These are phyloP conservation scores for Acephala macrosclerotiorum DNA, from an alignment of 2,329 filamentous ascomycete genomes.

Conservation along the genomic window DNA sequence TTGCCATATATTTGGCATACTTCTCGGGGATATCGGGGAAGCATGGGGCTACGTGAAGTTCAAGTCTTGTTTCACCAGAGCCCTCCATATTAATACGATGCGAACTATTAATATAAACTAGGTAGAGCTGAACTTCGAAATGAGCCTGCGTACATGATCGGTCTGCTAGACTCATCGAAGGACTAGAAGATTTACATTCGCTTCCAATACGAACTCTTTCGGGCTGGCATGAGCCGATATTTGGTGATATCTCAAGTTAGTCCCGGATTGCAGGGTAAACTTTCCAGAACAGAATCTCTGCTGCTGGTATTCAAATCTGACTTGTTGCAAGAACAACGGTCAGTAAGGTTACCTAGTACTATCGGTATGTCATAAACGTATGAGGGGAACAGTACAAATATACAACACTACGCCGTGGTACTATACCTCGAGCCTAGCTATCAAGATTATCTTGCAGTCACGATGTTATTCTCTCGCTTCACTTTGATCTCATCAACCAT, in stretches of 20 bases:
- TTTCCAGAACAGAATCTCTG: not conserved
- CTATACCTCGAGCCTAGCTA: not conserved
- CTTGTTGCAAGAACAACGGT: not conserved
- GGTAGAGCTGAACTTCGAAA: not conserved
- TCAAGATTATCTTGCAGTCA: not conserved
- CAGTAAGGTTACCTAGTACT: not conserved
- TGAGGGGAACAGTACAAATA: not conserved
- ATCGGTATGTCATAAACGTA: not conserved
- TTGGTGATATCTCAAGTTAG: not conserved
- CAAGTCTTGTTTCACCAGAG: no score
- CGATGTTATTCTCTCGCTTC: not conserved
- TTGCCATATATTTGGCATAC: no score
- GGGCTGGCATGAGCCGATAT: not conserved
- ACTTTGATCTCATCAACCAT: not conserved
- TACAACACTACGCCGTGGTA: not conserved
- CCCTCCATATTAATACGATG: no score
- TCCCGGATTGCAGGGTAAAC: constrained; percentile 4
- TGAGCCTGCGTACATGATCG: no score
- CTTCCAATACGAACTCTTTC: not conserved
- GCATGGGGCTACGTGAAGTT: no score
- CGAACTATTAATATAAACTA: no score
- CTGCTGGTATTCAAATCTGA: not conserved
- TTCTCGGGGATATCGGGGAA: no score
- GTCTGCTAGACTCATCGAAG: not conserved
- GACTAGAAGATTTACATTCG: not conserved